phyloP scores from a whole-genome alignment of 495 filamentous ascomycete species.

The Neurospora sp. region DNA sequence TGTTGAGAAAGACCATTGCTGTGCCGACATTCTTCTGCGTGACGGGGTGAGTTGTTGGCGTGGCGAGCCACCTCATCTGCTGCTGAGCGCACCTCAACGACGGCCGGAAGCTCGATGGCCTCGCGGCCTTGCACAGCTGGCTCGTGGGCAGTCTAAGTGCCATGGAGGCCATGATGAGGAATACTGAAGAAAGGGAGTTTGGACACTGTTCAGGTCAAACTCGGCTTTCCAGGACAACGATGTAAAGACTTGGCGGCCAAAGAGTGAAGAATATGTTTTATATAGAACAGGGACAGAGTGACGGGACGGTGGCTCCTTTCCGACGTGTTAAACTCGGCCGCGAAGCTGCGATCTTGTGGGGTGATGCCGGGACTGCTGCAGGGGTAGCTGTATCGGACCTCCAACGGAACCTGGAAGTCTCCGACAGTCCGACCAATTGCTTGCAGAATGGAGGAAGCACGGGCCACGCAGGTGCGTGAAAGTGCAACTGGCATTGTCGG shows the following conservation, averaged over 20 bases:
- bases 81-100: slow-evolving; percentile 17
- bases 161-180: slow-evolving; percentile 26
- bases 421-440: not conserved
- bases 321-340: not conserved
- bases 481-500: not conserved
- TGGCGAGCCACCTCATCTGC: slow-evolving; percentile 48
- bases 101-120: slow-evolving; percentile 14
- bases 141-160: slow-evolving; percentile 33
- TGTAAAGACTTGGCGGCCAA: not conserved
- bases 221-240: not conserved
- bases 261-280: not conserved
- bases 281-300: not conserved
- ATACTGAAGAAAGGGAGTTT: not conserved
- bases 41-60: slow-evolving; percentile 55
- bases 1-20: slow-evolving; percentile 98
- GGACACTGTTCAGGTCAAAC: not conserved
- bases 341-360: not conserved
- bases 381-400: not conserved
- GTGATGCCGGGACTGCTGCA: not conserved
- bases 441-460: not conserved
- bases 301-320: not conserved
- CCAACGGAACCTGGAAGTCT: not conserved
- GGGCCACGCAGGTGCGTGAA: not conserved
- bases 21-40: slow-evolving; percentile 58
- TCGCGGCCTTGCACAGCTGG: slow-evolving; percentile 33